Conservation (phyloP, 129 eudicot genomes). For the Chrysanthemum makinoi region DNA sequence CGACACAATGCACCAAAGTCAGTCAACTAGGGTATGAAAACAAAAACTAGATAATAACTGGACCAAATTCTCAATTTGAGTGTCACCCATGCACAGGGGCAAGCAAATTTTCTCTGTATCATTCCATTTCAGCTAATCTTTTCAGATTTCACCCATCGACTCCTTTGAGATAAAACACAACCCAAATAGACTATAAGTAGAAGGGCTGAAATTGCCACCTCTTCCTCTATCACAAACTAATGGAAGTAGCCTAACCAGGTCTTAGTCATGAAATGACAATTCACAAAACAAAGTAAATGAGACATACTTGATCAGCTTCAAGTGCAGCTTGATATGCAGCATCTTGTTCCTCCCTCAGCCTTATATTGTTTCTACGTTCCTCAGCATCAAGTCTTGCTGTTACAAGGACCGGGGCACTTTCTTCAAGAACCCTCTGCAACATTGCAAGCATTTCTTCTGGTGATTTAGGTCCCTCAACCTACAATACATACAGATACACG, state of each 20-base stretch:
- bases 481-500: conserved; percentile 19
- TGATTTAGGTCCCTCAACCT: conserved; percentile 94
- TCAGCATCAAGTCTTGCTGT: conserved; percentile 94
- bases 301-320: conserved; percentile 94
- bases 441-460: conserved; percentile 74
- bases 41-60: too few relatives aligned
- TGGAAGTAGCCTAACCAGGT: neutral
- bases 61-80: too few relatives aligned
- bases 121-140: neutral
- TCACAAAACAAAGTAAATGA: neutral
- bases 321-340: conserved; percentile 99
- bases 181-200: neutral
- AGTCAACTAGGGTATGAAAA: too few relatives aligned
- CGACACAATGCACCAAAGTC: too few relatives aligned
- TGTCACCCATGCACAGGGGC: too few relatives aligned
- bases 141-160: neutral
- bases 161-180: neutral
- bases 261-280: neutral
- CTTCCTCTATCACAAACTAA: neutral
- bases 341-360: conserved; percentile 95
- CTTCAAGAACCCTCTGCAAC: conserved; percentile 93
- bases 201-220: neutral
- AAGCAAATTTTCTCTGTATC: too few relatives aligned
- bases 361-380: conserved; percentile 77
- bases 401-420: conserved; percentile 91